Conservation (phyloP, 2,329 filamentous ascomycete species). For the Ophiosphaerella herpotricha region DNA sequence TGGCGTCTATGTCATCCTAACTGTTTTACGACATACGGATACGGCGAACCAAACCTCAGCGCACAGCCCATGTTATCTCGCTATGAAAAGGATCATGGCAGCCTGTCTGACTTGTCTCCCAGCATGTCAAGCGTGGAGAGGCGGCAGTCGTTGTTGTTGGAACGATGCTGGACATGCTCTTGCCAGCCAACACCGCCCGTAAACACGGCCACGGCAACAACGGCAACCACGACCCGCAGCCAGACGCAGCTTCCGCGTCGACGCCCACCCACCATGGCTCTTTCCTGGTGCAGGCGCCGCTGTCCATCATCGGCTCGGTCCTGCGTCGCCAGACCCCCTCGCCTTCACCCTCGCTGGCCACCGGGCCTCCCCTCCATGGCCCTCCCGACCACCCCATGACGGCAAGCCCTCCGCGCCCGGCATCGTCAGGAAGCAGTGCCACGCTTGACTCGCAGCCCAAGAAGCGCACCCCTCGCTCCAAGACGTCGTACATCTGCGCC, state of each 20-base stretch:
- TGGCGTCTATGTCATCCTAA: constrained; percentile 8
- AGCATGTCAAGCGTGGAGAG: constrained; percentile 22
- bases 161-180: constrained; percentile 45
- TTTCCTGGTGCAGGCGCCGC: constrained; percentile 40
- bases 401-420: constrained; percentile 36
- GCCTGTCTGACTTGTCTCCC: constrained; percentile 17
- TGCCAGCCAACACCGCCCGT: constrained; percentile 41
- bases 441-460: constrained; percentile 45
- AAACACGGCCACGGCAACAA: constrained; percentile 40
- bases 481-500: constrained; percentile 69
- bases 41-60: constrained; percentile 21
- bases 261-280: constrained; percentile 27
- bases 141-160: constrained; percentile 11
- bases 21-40: constrained; percentile 6
- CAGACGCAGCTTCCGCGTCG: constrained; percentile 14
- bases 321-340: constrained; percentile 31
- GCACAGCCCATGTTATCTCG: constrained; percentile 20
- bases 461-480: constrained; percentile 58
- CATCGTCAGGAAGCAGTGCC: constrained; percentile 43
- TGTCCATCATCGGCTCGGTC: constrained; percentile 39
- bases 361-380: constrained; percentile 4
- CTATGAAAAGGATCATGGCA: constrained; percentile 20
- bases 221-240: constrained; percentile 18
- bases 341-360: constrained; percentile 11
- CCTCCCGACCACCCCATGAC: too few species aligned